Evolutionary conservation across 352 stramenopile species (phyloP), one percentile per base, ranked within the genome.

Genomic region (Phytophthora parvispora): DNA sequence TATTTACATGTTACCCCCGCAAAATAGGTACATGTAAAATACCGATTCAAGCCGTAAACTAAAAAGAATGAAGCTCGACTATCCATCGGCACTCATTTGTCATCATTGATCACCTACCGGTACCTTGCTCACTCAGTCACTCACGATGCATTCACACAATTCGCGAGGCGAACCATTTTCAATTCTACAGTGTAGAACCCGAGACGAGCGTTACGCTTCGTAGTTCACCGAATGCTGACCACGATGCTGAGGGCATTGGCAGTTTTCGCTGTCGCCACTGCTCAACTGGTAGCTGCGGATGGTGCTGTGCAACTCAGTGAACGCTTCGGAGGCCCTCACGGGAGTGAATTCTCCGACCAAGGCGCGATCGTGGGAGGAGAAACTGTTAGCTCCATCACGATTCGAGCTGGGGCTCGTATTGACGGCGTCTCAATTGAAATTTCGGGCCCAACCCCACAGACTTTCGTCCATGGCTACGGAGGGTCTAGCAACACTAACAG

Each of bases 291-390:
- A 12, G 45, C 20, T 34, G 47, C 43, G 1, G 28, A 56, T n/a
- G n/a, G 31, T 15, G 0, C 31, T 12, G 31, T 36, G 31, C 56
- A 64, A 18, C 40, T 64, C 42, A 64, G 43, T 10, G 28, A 64
- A 24, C 32, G 20, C 29, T 48, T 64, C 22, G 43, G 43, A 45
- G 42, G 42, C 13, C 56, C 56, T 6, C 42, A 63, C 25, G 55
- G 55, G 7, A n/a, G 51, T 16, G 40, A 29, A 13, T 63, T 63
- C 40, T 54, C 55, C 16, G 42, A 63, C 20, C 27, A 63, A 27
- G n/a, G 12, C 22, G 28, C 52, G 2, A 36, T 58, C 31, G 50
- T 58, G n/a, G 32, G 20, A 9, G 52, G 52, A 48, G 52, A 59
- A 16, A 48, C 32, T 6, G 20, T 59, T 13, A 48, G 52, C 24